Evolutionary conservation across 2,329 filamentous ascomycete genomes (phyloP).

Genomic region (Coniochaeta hoffmannii): DNA sequence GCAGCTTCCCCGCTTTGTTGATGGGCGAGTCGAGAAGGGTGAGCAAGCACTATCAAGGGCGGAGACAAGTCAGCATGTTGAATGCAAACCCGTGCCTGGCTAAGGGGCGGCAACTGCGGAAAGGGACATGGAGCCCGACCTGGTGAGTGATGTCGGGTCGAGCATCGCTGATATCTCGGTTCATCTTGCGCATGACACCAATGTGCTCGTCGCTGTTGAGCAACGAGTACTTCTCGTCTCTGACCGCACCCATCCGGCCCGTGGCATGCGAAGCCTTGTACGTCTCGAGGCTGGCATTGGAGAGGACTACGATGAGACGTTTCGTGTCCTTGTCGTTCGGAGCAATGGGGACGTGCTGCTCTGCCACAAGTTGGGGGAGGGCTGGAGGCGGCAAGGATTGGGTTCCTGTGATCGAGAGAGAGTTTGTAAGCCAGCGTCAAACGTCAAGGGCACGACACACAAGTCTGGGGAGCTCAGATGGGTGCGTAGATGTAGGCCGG

Average conservation of each 20-base stretch:
- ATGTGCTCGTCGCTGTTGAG: slow-evolving; percentile 99
- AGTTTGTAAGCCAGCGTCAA: slow-evolving; percentile 6
- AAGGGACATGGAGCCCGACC: slow-evolving; percentile 42
- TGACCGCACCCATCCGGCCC: slow-evolving; percentile 54
- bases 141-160: slow-evolving; percentile 97
- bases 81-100: slow-evolving; percentile 30
- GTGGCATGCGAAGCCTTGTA: slow-evolving; percentile 80
- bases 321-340: slow-evolving; percentile 83
- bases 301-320: slow-evolving; percentile 89
- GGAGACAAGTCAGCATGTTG: slow-evolving; percentile 35
- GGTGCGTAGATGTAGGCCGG: no score
- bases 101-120: slow-evolving; percentile 3
- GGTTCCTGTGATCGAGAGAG: slow-evolving; percentile 54
- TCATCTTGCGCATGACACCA: slow-evolving; percentile 99
- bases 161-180: slow-evolving; percentile 94
- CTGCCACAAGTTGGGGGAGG: slow-evolving; percentile 85
- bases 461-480: no score
- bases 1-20: slow-evolving; percentile 95
- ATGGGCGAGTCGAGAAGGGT: slow-evolving; percentile 95
- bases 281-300: slow-evolving; percentile 94
- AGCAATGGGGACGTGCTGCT: slow-evolving; percentile 81
- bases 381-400: slow-evolving; percentile 91
- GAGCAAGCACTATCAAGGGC: slow-evolving; percentile 70
- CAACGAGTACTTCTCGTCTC: slow-evolving; percentile 93
- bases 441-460: no score